Conservation (phyloP, 345 rosid species). For the Populus deltoides region DNA sequence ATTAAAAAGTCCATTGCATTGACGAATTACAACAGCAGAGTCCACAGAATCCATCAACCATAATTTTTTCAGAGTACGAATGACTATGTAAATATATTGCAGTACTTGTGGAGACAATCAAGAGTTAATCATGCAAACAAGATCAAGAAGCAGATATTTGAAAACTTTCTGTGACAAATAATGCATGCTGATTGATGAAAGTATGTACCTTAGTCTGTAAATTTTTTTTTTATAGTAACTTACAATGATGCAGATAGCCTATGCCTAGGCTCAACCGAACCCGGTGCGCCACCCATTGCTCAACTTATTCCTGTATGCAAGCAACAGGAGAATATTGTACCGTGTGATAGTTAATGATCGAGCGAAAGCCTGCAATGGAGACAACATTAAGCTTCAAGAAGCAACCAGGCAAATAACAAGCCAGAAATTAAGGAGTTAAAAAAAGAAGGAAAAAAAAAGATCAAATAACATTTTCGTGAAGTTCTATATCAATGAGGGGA, state of each 20-base stretch:
- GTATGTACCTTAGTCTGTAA: background rate
- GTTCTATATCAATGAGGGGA: background rate
- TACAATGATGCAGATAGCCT: constrained; percentile 45
- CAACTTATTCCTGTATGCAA: constrained; percentile 23
- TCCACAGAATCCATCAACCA: background rate
- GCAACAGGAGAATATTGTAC: background rate
- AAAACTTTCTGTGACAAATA: background rate
- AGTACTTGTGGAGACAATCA: background rate
- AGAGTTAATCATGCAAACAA: background rate
- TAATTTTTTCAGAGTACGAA: background rate
- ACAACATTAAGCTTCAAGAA: background rate
- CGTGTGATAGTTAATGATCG: background rate
- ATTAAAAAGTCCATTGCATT: background rate
- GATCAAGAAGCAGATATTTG: background rate
- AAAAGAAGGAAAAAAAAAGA: background rate
- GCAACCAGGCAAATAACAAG: background rate
- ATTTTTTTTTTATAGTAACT: constrained; percentile 5
- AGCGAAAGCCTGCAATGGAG: background rate
- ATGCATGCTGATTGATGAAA: background rate
- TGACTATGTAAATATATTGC: background rate
- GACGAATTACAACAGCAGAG: background rate
- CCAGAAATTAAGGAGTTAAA: background rate
- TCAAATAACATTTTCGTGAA: background rate
- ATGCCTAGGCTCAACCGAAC: constrained; percentile 38
- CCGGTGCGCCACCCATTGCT: constrained; percentile 35